Base-by-base conservation (phyloP, 805 yeast genomes). In the Kazachstania kunashirensis region DNA sequence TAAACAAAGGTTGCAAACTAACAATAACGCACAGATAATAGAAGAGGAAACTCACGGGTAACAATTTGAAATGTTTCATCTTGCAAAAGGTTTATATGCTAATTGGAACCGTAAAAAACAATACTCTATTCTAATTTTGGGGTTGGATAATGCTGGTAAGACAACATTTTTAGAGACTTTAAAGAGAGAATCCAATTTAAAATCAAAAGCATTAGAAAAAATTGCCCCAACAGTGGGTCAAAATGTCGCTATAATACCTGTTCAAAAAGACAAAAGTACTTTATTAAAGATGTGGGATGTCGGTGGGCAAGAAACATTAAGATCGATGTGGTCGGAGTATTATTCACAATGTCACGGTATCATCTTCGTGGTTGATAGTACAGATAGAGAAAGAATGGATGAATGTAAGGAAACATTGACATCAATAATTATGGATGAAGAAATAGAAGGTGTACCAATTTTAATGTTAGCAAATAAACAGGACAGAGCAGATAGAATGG, bases 201-300 rank as follows among this genome's bases (percentile, higher is more conserved):
- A 61, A 30, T 66, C 71, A 21, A 71, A 67, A 37, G 63, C 73
- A 2, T 66, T 76, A 16, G 77, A 74, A 37, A 66, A 84, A 40
- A 85, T 86, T 13, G 66, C 82, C 20, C 96, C 98, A 2, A 89
- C 98, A 0, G 94, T 89, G 31, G 98, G 98, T 3, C 98, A 92
- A 56, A 92, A 92, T 55, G 83, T 71, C 5, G 73, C 72, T 0
- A 62, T 64, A 8, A 62, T 71, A n/a, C 59, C 60, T 1, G 49
- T 61, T 11, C 51, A 57, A n/a, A 51, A 53, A 29, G 47, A 48
- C 6, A 27, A 25, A 4, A 67, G 65, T 38, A 63, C 70, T 39
- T 63, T 67, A 35, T 65, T 92, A 38, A 88, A 86, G 53, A 75
- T 92, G 50, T 89, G 97, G 97, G 98, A 89, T 57, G 77, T 89